These are phyloP conservation scores for Psilocybe tampanensis DNA, from an alignment of 768 basidiomycete species.

Conservation along the genomic window DNA sequence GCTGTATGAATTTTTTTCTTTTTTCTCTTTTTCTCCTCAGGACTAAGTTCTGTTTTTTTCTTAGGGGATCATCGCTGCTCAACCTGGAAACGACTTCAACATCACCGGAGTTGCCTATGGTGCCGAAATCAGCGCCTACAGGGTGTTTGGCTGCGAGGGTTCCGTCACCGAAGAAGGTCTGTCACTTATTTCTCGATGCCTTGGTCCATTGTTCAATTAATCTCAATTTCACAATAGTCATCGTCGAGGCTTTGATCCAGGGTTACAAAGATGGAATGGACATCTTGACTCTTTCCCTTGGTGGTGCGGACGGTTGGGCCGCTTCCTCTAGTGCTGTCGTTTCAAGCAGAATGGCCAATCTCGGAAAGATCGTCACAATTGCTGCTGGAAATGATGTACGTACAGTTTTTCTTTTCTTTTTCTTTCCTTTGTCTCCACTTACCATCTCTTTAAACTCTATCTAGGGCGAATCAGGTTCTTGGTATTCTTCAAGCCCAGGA, in stretches of 20 bases:
- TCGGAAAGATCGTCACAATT: slow-evolving; percentile 63
- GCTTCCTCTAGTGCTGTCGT: slow-evolving; percentile 54
- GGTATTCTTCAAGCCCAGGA: slow-evolving; percentile 59
- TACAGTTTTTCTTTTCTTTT: background rate
- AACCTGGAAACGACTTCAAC: slow-evolving; percentile 61
- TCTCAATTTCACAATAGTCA: slow-evolving; percentile 22
- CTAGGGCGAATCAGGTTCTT: slow-evolving; percentile 58
- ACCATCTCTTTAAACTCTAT: background rate
- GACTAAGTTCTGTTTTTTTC: background rate
- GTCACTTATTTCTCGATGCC: background rate
- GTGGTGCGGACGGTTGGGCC: slow-evolving; percentile 66
- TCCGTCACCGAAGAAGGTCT: slow-evolving; percentile 54
- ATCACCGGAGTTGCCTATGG: slow-evolving; percentile 72
- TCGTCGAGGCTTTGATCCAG: slow-evolving; percentile 51
- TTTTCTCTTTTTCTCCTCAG: background rate
- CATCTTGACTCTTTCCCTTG: slow-evolving; percentile 66
- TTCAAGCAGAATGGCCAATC: slow-evolving; percentile 55
- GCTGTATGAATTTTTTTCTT: slow-evolving; percentile 15
- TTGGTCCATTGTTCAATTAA: background rate
- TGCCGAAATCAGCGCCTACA: slow-evolving; percentile 54
- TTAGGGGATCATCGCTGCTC: slow-evolving; percentile 63
- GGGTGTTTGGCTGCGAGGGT: slow-evolving; percentile 64
- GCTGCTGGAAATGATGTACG: slow-evolving; percentile 58
- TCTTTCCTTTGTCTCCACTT: background rate
- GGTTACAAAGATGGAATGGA: slow-evolving; percentile 57